Evolutionary conservation across 2,329 filamentous ascomycete species (phyloP), one percentile per base, ranked within the genome.

Genomic region (Colletotrichum sp.): DNA sequence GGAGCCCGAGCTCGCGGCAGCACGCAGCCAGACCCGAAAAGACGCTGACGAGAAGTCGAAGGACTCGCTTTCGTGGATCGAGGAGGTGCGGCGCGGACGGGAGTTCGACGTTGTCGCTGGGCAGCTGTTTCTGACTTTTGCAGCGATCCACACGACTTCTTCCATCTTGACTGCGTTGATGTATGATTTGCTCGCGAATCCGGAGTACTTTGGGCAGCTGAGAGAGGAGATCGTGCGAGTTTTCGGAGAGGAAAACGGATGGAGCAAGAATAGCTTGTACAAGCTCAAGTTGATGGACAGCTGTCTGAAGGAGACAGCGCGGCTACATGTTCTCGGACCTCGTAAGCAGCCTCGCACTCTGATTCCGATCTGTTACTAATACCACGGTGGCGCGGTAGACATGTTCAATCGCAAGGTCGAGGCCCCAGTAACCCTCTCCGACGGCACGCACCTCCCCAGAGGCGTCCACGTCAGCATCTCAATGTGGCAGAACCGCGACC

Each of bases 121-220:
- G 34, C 95, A 98, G 82, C 89, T 95, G 30, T 90, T 99, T 9
- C 96, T 97, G 0, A 91, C 95, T 57, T 94, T 95, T 64, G 85
- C 83, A 2, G 85, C 86, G 7, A 86, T 88, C 22, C 86, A 88
- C 78, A 87, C 85, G 8, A 87, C 86, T 0, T 84, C 84, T 2
- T 83, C 86, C 36, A 71, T 81, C 5, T 30, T 84, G 2, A 82
- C 82, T 3, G 83, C 86, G 13, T 78, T 84, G 5, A 77, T 89
- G 52, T 83, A 83, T 52, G 85, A 89, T 48, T 76, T 89, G 18
- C 80, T 80, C 4, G 80, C 81, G 6, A 79, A 86, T 36, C 84
- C 85, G 1, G 84, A 88, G 62, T 84, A 84, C 48, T 79, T 88
- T 8, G 79, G 84, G 13, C 81, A 81, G 4, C 77, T 90, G 57